Evolutionary conservation across 108 stramenopile species (phyloP), one percentile per base, ranked within the genome.

Genomic region (Licmophora abbreviata): DNA sequence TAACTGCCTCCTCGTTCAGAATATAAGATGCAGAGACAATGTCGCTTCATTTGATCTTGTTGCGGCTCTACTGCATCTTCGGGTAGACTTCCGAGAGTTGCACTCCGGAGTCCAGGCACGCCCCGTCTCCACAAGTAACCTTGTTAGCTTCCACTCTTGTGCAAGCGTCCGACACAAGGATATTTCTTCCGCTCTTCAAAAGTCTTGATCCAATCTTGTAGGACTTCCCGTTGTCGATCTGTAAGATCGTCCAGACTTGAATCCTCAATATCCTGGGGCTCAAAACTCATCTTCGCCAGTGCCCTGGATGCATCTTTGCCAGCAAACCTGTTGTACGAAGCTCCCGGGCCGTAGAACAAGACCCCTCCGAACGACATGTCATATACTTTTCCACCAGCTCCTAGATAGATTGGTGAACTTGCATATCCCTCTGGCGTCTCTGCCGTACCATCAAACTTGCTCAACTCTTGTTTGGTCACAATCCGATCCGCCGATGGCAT

Each of bases 201-300:
- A 17, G 89, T 95, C 55, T 86, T 77, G 25, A 83, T 85, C 97
- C 97, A 98, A 64, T 98, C 97, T 1, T 66, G 59, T 54, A 98
- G 55, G 8, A 92, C 77, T 56, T 89, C 82, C 32, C 58, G 47
- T 47, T 98, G 74, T 38, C 77, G 87, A 18, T 88, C 92, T 7
- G 65, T 71, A 48, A 98, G 73, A 57, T 91, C 88, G 48, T 73
- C 66, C 23, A 85, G 51, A 59, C 81, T 65, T 2, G 66, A 59
- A 55, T 87, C 81, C 30, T 77, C 88, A 5, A 83, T 38, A 69
- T 92, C 88, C 24, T 81, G 91, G 1, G 84, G 80, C 33, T 94
- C 85, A 47, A 98, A 95, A 51, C 92, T 94, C 95, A 98, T 97
- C 59, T 92, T 92, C 14, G 97, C 97, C 51, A 98, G 51, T 10